phyloP scores from a whole-genome alignment of 2,329 filamentous ascomycete species.

The Penicillium griseofulvum region DNA sequence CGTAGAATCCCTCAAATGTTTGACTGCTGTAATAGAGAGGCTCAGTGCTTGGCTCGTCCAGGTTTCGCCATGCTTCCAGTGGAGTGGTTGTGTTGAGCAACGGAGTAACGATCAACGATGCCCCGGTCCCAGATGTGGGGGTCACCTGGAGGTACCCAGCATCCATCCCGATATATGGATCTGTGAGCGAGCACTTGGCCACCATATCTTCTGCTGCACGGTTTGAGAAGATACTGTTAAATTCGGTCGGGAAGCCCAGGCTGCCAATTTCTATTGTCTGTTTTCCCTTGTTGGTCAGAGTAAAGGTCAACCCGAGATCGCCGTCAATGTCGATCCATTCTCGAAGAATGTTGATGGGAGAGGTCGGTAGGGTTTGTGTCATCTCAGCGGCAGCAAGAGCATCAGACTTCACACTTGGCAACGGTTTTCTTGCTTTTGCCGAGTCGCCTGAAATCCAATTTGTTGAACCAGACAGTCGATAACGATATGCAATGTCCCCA shows the following conservation, averaged over 20 bases:
- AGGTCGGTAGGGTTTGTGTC: background rate
- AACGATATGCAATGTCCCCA: background rate
- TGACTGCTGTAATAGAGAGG: slow-evolving; percentile 53
- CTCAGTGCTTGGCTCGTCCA: slow-evolving; percentile 47
- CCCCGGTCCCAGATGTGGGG: background rate
- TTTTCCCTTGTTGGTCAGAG: background rate
- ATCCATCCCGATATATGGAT: background rate
- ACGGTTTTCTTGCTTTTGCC: background rate
- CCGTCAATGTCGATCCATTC: background rate
- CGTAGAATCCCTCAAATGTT: slow-evolving; percentile 60
- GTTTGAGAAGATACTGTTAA: background rate
- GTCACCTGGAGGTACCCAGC: background rate
- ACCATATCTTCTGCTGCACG: background rate
- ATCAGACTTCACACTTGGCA: background rate
- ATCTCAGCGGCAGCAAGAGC: background rate
- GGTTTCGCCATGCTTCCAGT: background rate
- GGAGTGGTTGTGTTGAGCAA: background rate
- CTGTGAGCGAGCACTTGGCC: background rate
- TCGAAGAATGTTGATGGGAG: background rate
- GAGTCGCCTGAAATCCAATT: background rate
- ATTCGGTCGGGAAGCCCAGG: background rate
- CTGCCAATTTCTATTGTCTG: background rate
- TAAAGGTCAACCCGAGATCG: background rate
- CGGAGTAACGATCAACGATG: background rate
- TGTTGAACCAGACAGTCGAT: background rate